Conservation (phyloP, 2,329 filamentous ascomycete species). For the Hymenoscyphus repandus region DNA sequence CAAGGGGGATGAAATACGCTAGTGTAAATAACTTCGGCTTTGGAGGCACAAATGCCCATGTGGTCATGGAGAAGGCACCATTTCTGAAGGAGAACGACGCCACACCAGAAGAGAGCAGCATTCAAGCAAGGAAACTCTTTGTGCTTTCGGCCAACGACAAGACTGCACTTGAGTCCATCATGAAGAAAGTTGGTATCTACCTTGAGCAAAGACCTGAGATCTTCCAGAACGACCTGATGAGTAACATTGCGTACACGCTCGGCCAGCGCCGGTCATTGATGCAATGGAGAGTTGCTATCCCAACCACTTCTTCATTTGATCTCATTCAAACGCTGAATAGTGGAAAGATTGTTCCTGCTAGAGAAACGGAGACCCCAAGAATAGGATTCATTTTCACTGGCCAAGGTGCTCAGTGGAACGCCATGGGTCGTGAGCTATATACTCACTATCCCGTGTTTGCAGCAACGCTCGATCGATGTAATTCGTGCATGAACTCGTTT, state of each 20-base stretch:
- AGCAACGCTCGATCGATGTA: slow-evolving; percentile 24
- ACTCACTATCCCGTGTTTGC: slow-evolving; percentile 21
- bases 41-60: slow-evolving; percentile 34
- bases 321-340: slow-evolving; percentile 27
- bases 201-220: slow-evolving; percentile 28
- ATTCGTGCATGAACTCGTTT: slow-evolving; percentile 29
- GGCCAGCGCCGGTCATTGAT: slow-evolving; percentile 25
- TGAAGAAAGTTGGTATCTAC: slow-evolving; percentile 27
- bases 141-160: slow-evolving; percentile 27
- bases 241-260: slow-evolving; percentile 29
- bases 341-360: slow-evolving; percentile 29
- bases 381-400: slow-evolving; percentile 27
- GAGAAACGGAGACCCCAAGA: slow-evolving; percentile 17
- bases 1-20: slow-evolving; percentile 40
- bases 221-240: slow-evolving; percentile 28
- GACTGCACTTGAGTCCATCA: slow-evolving; percentile 21
- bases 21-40: slow-evolving; percentile 38
- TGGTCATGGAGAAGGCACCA: slow-evolving; percentile 32
- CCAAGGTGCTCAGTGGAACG: slow-evolving; percentile 27
- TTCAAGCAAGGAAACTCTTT: slow-evolving; percentile 29
- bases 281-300: slow-evolving; percentile 26
- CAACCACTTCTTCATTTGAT: slow-evolving; percentile 23
- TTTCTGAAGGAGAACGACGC: slow-evolving; percentile 24
- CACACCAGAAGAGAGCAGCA: slow-evolving; percentile 10
- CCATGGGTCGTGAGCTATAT: slow-evolving; percentile 25